Percentiles rank a stretch among this genome's conserved stretches.
Evolutionary conservation across 352 stramenopile genomes (phyloP).

Genomic region (Phytophthora brassicae): DNA sequence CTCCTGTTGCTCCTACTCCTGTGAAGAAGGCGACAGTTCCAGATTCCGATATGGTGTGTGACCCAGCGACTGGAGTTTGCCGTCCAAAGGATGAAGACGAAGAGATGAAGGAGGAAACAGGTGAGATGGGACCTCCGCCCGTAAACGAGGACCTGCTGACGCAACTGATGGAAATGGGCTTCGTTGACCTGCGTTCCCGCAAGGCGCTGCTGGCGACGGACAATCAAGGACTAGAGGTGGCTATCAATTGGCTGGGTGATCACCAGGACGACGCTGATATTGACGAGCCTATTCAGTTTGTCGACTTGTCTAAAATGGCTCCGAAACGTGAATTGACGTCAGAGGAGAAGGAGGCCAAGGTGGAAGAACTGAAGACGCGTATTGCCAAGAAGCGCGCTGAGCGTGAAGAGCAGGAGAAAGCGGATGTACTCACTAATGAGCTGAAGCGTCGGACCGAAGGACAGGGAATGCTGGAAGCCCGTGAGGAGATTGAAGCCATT

Average conservation of each 20-base stretch:
- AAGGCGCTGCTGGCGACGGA: conserved; percentile 87
- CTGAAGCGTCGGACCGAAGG: conserved; percentile 73
- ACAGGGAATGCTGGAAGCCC: conserved; percentile 70
- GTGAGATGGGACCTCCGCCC: conserved; percentile 43
- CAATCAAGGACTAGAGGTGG: conserved; percentile 66
- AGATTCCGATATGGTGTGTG: conserved; percentile 65
- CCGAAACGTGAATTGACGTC: conserved; percentile 63
- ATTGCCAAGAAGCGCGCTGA: conserved; percentile 79
- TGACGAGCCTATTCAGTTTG: conserved; percentile 87
- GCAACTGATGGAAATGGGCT: conserved; percentile 86
- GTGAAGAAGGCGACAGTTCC: conserved; percentile 26
- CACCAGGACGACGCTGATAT: conserved; percentile 90
- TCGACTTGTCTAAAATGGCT: conserved; percentile 56
- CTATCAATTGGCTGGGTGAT: conserved; percentile 88
- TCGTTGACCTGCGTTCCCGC: conserved; percentile 71
- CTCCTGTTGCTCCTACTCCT: conserved; percentile 19
- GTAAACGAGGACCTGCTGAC: conserved; percentile 73
- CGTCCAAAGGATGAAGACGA: conserved; percentile 36
- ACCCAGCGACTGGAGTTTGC: conserved; percentile 63
- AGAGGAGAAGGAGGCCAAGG: conserved; percentile 88
- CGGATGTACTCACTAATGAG: conserved; percentile 70
- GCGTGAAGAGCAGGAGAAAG: conserved; percentile 79
- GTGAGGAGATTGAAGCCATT: conserved; percentile 84
- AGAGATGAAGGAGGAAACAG: conserved; percentile 31
- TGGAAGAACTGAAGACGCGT: conserved; percentile 79